Evolutionary conservation across 352 stramenopile species (phyloP), one percentile per base, ranked within the genome.

Genomic region (Globisporangium barbulae): DNA sequence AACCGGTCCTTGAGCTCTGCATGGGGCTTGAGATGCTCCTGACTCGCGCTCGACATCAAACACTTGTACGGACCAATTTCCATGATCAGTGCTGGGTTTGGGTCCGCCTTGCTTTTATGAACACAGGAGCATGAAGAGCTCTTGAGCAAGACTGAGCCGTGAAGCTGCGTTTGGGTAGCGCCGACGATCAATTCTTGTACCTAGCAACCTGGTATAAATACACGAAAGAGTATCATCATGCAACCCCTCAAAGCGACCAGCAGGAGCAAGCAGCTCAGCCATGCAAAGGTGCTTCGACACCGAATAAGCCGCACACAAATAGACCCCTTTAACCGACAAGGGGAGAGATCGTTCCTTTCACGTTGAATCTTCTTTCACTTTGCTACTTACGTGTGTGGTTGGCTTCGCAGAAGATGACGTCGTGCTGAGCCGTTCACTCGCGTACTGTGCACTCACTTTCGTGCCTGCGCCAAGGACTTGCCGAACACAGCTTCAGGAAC

Each of bases 401-500:
- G 28, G 6, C 53, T 30, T 31, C 8, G 50, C 7, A 2, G 19
- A 28, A 39, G 9, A 42, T 17, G 4, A 9, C 3, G 8, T 4
- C 19, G n/a, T 57, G 30, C 22, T 44, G n/a, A 63, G n/a, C 8
- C 6, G 2, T n/a, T 35, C 4, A 22, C 5, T 15, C 42, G 13
- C 5, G 7, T 5, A 5, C 47, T 39, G 37, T 21, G 44, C 31
- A 10, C 13, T 7, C 41, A 59, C 53, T 70, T 53, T 22, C 25
- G 33, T 53, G 64, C 9, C 17, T 61, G 19, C 21, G 41, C 45
- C 13, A 67, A 12, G 2, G 59, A 59, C 13, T 39, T 67, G 25
- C 72, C 69, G 45, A 84, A 77, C 49, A 91, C 59, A 1, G 80
- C 88, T 6, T 76, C 76, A 1, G 83, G 81, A 33, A 90, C 57